Conservation (phyloP, 225 moss, liverwort and hornwort species). For the Climacium dendroides region DNA sequence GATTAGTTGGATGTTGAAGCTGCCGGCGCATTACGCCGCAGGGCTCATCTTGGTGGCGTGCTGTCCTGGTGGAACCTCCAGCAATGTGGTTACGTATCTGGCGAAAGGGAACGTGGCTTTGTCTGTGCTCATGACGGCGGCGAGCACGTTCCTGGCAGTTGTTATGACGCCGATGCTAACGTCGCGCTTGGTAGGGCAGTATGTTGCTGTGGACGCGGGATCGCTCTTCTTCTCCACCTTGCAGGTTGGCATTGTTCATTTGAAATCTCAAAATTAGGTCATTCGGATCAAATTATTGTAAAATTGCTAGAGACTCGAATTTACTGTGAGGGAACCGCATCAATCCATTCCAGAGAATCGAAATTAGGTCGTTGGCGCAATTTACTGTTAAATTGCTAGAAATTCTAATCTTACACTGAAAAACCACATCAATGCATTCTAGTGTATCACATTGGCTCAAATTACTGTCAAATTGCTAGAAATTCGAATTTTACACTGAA, state of each 20-base stretch:
- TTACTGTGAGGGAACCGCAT: neutral
- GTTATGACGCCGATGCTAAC: conserved; percentile 74
- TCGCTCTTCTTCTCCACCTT: conserved; percentile 71
- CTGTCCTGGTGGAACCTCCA: conserved; percentile 79
- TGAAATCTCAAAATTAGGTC: neutral
- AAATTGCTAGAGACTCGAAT: neutral
- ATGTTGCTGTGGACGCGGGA: conserved; percentile 67
- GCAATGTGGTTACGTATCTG: conserved; percentile 36
- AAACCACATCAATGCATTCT: neutral
- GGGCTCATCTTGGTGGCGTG: conserved; percentile 83
- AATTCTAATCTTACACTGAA: neutral
- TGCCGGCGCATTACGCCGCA: conserved; percentile 71
- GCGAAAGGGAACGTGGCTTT: conserved; percentile 80
- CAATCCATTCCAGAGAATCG: neutral
- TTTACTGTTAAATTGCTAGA: neutral
- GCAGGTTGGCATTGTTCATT: conserved; percentile 31
- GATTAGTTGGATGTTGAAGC: conserved; percentile 31
- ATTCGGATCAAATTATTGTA: neutral
- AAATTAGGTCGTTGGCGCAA: neutral
- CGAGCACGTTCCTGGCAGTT: conserved; percentile 76
- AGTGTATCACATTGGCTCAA: neutral
- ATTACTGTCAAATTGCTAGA: neutral
- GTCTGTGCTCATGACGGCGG: conserved; percentile 92
- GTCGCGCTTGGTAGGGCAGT: conserved; percentile 71
- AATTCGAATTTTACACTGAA: neutral